Evolutionary conservation across 805 yeast genomes (phyloP), one percentile per base, ranked within the genome.

Genomic region (Hanseniaspora nectarophila): DNA sequence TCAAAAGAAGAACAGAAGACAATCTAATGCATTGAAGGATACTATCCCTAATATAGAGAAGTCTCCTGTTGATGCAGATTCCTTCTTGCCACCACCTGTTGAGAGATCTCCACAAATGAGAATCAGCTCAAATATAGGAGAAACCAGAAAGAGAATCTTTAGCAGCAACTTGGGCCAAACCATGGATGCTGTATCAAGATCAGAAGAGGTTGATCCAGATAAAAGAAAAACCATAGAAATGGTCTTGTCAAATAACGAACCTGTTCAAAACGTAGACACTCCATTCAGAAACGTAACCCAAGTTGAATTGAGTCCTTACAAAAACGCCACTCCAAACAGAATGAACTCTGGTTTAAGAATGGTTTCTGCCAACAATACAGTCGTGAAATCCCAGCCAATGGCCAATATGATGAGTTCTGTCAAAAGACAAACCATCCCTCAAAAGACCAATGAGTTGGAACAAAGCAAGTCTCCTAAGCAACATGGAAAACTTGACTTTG

Each of bases 71-170:
- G 28, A 31, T 9, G 23, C 58, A 26, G 62, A 60, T 33, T 66
- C 69, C 3, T 58, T 65, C 24, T 56, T 66, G 52, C 69, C 69
- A 13, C 70, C 70, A n/a, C 70, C 70, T 21, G 58, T 62, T 50
- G 69, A 69, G 8, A 67, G 64, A 53, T 66, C 70, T 8, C 70
- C 69, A 20, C 69, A 68, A 18, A 66, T 66, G 39, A 59, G 70
- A 45, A 63, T 66, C 16, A 65, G 69, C 45, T 66, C 70, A 2
- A 66, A 67, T 16, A 59, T 66, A 26, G 67, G 61, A 9, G 51
- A 49, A 9, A 39, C 53, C 3, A 49, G 53, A 49, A 60, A 56
- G 26, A 57, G 58, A 37, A 62, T 63, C 16, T 64, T 67, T 52
- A 66, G 55, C 21, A 21, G 67, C 23, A 63, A 58, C 40, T 18